Evolutionary conservation across 2,329 filamentous ascomycete genomes (phyloP).

Genomic region (Aspergillus nomiae): DNA sequence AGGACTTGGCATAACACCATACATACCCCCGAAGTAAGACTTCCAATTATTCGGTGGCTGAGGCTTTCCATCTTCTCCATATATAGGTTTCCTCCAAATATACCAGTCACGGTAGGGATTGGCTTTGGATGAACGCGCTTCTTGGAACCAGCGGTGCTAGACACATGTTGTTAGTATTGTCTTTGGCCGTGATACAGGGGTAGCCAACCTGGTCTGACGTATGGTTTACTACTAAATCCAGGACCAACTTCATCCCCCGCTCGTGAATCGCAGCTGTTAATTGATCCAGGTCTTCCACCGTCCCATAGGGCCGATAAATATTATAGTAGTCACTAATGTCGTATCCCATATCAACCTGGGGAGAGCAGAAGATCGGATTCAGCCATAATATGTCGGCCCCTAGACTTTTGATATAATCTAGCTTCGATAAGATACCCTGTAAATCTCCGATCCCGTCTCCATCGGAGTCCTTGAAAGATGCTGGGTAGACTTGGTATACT

Average conservation of each 20-base stretch:
- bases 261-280: constrained; percentile 62
- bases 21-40: neutral
- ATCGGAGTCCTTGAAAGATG: constrained; percentile 55
- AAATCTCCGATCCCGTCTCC: constrained; percentile 63
- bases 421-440: constrained; percentile 61
- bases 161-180: neutral
- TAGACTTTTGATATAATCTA: constrained; percentile 64
- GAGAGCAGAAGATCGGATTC: constrained; percentile 52
- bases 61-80: constrained; percentile 59
- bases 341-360: constrained; percentile 56
- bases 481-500: constrained; percentile 61
- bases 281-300: constrained; percentile 63
- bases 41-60: constrained; percentile 65
- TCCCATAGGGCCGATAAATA: constrained; percentile 67
- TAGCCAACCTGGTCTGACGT: constrained; percentile 60
- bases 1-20: no score
- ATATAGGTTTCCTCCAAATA: constrained; percentile 55
- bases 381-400: constrained; percentile 64
- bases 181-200: constrained; percentile 35
- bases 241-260: constrained; percentile 67
- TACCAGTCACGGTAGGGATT: constrained; percentile 71
- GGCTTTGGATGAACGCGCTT: constrained; percentile 61
- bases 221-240: constrained; percentile 77
- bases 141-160: constrained; percentile 57
- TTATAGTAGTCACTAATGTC: constrained; percentile 62